These are phyloP conservation scores for Exophiala oligosperma DNA, from an alignment of 2,329 filamentous ascomycete species.

Conservation along the genomic window DNA sequence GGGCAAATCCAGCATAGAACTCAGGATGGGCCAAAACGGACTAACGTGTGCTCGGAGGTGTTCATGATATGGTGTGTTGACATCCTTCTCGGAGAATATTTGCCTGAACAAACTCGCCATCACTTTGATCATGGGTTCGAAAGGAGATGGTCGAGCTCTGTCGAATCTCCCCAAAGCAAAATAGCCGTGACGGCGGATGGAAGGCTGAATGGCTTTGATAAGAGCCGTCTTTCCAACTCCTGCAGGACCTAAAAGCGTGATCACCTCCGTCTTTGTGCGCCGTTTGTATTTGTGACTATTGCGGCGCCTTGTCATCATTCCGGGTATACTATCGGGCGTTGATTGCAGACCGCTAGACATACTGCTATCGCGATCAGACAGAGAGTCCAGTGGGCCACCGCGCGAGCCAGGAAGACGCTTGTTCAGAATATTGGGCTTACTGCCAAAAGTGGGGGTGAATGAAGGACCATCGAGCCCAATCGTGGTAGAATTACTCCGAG, in stretches of 20 bases:
- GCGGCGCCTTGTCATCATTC: slow-evolving; percentile 42
- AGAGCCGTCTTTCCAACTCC: slow-evolving; percentile 63
- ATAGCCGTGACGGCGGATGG: slow-evolving; percentile 59
- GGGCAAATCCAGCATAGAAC: slow-evolving; percentile 60
- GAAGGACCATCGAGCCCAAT: slow-evolving; percentile 23
- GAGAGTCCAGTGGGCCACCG: slow-evolving; percentile 20
- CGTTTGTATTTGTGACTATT: slow-evolving; percentile 51
- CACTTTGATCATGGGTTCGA: slow-evolving; percentile 61
- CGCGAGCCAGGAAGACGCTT: slow-evolving; percentile 18
- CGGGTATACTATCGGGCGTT: slow-evolving; percentile 33
- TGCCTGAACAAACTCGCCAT: slow-evolving; percentile 63
- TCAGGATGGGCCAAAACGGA: slow-evolving; percentile 59
- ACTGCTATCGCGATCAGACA: slow-evolving; percentile 40
- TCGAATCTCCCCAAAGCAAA: slow-evolving; percentile 63
- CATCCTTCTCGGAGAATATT: slow-evolving; percentile 65
- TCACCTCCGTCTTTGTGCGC: slow-evolving; percentile 59
- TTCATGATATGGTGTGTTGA: slow-evolving; percentile 62
- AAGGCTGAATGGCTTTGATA: slow-evolving; percentile 57
- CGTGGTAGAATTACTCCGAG: slow-evolving; percentile 41
- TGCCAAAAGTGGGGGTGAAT: slow-evolving; percentile 7
- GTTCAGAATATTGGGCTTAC: slow-evolving; percentile 9
- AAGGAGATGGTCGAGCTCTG: slow-evolving; percentile 58
- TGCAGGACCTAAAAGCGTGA: slow-evolving; percentile 57
- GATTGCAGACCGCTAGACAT: slow-evolving; percentile 30
- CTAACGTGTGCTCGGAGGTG: slow-evolving; percentile 56